These are phyloP conservation scores for Dactylellina cionopaga DNA, from an alignment of 2,329 filamentous ascomycete genomes.

Conservation along the genomic window DNA sequence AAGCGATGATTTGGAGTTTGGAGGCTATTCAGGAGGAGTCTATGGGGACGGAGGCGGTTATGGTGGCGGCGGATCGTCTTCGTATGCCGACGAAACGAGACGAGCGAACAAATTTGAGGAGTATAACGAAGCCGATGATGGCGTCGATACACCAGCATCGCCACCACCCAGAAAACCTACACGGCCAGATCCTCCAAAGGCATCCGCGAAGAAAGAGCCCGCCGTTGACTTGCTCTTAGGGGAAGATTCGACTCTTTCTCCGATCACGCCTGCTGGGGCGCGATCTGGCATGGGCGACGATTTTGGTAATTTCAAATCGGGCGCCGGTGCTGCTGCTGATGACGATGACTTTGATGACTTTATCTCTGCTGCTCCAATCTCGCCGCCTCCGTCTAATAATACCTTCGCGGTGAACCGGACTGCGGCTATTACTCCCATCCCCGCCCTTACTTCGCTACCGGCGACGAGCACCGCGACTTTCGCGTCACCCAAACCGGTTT, in stretches of 20 bases:
- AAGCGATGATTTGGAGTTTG: conserved; percentile 74
- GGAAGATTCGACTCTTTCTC: conserved; percentile 73
- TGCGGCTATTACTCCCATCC: conserved; percentile 59
- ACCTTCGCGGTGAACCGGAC: conserved; percentile 57
- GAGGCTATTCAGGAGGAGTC: conserved; percentile 77
- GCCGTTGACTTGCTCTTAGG: conserved; percentile 90
- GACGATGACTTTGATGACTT: conserved; percentile 99
- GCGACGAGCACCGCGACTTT: conserved; percentile 66
- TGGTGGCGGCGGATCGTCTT: conserved; percentile 72
- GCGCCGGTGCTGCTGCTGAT: conserved; percentile 81
- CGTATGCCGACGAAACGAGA: conserved; percentile 25
- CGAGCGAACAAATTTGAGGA: conserved; percentile 84
- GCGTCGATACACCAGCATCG: conserved; percentile 62
- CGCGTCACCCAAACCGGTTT: conserved; percentile 83
- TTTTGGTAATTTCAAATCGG: conserved; percentile 62
- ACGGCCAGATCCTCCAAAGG: conserved; percentile 49
- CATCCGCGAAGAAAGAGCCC: conserved; percentile 72
- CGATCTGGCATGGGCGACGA: conserved; percentile 62
- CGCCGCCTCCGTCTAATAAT: conserved; percentile 57
- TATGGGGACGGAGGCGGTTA: conserved; percentile 97
- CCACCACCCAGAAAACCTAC: conserved; percentile 61
- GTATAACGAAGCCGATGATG: conserved; percentile 96
- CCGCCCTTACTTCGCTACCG: conserved; percentile 63
- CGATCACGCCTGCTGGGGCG: conserved; percentile 61
- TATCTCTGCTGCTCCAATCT: conserved; percentile 79